Base-by-base conservation (phyloP, 371 early-diverging fungal genomes). In the Mortierella sp. region DNA sequence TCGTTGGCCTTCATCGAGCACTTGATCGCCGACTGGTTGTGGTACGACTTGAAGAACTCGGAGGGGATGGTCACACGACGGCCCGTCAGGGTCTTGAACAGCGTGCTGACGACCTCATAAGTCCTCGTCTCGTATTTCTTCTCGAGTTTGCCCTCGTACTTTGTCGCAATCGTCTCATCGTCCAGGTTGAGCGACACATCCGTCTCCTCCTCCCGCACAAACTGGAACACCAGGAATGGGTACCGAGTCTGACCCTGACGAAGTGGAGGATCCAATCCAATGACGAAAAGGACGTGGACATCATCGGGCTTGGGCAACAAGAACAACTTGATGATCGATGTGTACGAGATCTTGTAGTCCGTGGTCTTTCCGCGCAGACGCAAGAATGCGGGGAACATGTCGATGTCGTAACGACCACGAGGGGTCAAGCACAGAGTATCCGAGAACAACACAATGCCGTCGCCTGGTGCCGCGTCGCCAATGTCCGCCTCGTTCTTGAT, bases 231-330 rank as follows among this genome's bases (percentile, higher is more conserved):
- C 81, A 99, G 82, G 89, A 95, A 97, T 8, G 98, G 96, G 89
- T 99, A 99, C 80, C 95, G 91, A 31, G 99, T 99, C 86, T 99
- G 99, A 65, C 99, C 99, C 88, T 99, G 99, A 65, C 99, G 92
- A 66, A 99, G 88, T 19, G 99, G 99, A 61, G 99, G 99, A 76
- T 98, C 97, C 77, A 99, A 90, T 39, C 95, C 96, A 70, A 99
- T 91, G 39, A 99, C 95, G 81, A 99, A 95, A 87, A 96, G 86
- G 41, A 92, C 93, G 80, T 98, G 98, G 66, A 95, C 85, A 73
- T 96, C 98, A 75, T 98, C 98, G 7, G 98, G 97, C 87, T 97
- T 97, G 43, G 96, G 94, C 22, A 99, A 87, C 80, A 96, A 88
- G 78, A 98, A 97, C 71, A 99, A 76, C 58, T 93, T 90, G 79